phyloP scores from a whole-genome alignment of 441 rosid genomes.

The Rhodomyrtus psidioides region DNA sequence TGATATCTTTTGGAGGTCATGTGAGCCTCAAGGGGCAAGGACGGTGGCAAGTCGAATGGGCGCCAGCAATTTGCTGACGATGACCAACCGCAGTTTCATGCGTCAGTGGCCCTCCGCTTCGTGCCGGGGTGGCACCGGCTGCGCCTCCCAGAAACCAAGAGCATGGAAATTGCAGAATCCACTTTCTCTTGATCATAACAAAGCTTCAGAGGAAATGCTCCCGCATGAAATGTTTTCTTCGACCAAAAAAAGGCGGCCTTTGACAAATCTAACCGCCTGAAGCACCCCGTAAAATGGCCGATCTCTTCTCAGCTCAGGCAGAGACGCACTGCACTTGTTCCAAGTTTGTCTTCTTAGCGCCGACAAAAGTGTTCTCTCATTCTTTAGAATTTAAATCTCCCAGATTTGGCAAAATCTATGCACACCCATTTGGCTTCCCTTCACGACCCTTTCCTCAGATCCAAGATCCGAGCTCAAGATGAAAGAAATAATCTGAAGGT shows the following conservation, averaged over 20 bases:
- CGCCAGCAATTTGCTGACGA: background rate
- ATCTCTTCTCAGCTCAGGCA: background rate
- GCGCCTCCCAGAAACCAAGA: background rate
- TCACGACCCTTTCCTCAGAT: background rate
- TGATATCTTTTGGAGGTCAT: background rate
- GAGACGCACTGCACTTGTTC: background rate
- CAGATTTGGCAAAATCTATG: background rate
- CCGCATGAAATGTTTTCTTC: too few relatives aligned
- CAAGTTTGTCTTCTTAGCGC: background rate
- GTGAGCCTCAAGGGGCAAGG: background rate
- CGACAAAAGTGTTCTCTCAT: background rate
- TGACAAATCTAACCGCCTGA: background rate
- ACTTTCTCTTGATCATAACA: background rate
- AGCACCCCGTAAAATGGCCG: background rate
- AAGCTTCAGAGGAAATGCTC: too few relatives aligned
- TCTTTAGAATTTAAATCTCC: background rate
- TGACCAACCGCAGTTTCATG: background rate
- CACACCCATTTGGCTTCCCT: background rate
- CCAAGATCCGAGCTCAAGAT: background rate
- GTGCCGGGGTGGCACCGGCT: background rate
- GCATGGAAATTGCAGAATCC: background rate
- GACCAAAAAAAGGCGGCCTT: too few relatives aligned
- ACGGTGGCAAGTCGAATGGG: background rate
- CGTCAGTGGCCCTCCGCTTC: too few relatives aligned
- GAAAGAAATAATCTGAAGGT: too few relatives aligned